Base-by-base conservation (phyloP, 768 basidiomycete species). In the Agrocybe pediades region DNA sequence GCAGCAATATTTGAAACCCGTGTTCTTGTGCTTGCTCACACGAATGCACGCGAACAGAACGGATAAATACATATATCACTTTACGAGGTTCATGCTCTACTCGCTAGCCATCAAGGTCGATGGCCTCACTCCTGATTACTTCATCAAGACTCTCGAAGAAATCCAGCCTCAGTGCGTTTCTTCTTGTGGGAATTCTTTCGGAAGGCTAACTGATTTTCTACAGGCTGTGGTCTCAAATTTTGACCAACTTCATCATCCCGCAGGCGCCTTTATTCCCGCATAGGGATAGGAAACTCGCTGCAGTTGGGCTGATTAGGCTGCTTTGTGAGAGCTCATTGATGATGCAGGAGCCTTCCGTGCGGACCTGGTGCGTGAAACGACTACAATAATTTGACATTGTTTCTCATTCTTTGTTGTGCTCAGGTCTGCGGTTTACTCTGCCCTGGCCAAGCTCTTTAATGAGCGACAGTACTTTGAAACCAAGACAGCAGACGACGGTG, bases 41-140 rank as follows among this genome's bases (percentile, higher is more conserved):
- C 81, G 95, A 43, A 79, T 98, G 76, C 94, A 95, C 61, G 80
- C 83, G 19, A 91, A 82, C 73, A 94, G 94, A 70, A 96, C 95
- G 17, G 88, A 95, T 59, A 89, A 86, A 68, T 98, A 87, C 67
- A 84, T 86, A 7, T 90, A 93, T 67, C 78, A 85, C 45, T 89
- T 98, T 65, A 80, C 90, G 4, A 78, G 83, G 62, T 96, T 96
- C 71, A 66, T 95, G 57, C 71, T 88, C 25, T 90, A 85, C 69
- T 74, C 80, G 19, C 82, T 90, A 71, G 92, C 94, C 13, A 67
- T 96, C 60, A 78, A 89, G 51, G 82, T 84, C 21, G 81, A 84
- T 1, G 88, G 86, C 5, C 73, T 95, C 21, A 82, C 82, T 0
- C 90, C 95, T 0, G 91, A 97, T 64, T 88, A 82, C 59, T 66